Percentiles rank a stretch among this genome's conserved stretches.
These are phyloP conservation scores for Aspergillus pseudoterreus DNA, from an alignment of 2,329 filamentous ascomycete species.

Conservation along the genomic window DNA sequence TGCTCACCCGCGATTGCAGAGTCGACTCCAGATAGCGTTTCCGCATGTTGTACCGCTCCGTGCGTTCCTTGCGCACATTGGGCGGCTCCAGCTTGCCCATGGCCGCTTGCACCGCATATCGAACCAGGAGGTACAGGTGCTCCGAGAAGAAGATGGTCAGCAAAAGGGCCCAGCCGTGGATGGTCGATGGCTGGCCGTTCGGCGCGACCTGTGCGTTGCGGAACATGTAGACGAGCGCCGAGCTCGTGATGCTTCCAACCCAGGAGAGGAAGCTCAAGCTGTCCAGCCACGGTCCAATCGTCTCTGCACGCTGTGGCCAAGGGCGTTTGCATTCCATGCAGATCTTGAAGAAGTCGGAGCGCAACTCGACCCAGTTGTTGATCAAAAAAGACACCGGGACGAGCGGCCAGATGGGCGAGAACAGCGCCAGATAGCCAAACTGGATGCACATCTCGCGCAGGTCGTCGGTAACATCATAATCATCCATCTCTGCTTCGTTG, in stretches of 20 bases:
- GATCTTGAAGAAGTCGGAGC: constrained; percentile 94
- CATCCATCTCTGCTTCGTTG: constrained; percentile 74
- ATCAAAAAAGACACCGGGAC: constrained; percentile 83
- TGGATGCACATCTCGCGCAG: constrained; percentile 93
- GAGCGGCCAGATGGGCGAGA: constrained; percentile 90
- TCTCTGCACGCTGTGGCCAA: constrained; percentile 84
- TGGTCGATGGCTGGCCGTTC: constrained; percentile 50
- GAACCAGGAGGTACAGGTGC: constrained; percentile 79
- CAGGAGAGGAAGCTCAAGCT: constrained; percentile 85
- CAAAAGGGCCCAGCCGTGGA: constrained; percentile 77
- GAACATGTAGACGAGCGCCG: constrained; percentile 88
- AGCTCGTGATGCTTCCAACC: constrained; percentile 85
- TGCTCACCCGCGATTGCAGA: constrained; percentile 14
- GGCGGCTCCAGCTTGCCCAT: constrained; percentile 81
- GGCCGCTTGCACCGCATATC: constrained; percentile 67
- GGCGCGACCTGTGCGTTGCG: constrained; percentile 57
- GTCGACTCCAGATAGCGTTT: constrained; percentile 66
- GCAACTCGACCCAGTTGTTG: constrained; percentile 96
- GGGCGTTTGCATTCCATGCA: constrained; percentile 85
- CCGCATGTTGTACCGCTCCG: constrained; percentile 74
- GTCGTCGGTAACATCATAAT: constrained; percentile 90
- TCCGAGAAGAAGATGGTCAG: constrained; percentile 81
- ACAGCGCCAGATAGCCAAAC: constrained; percentile 84
- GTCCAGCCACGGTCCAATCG: constrained; percentile 92
- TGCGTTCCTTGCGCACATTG: constrained; percentile 78